Conservation (phyloP, 768 basidiomycete genomes). For the Leccinum obscurum region DNA sequence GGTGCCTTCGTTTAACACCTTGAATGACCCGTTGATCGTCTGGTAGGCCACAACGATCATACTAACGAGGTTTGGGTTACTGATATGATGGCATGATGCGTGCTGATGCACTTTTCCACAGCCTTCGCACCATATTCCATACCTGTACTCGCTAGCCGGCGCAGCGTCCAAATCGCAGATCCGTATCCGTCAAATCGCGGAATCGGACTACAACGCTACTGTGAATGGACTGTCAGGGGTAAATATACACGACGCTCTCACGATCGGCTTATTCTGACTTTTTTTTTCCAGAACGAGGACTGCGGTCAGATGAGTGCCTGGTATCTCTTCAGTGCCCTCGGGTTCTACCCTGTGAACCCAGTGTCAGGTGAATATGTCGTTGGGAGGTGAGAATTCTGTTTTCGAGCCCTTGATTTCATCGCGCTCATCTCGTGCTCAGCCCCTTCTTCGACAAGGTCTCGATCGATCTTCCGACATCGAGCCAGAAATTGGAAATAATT, state of each 20-base stretch:
- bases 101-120: constrained; percentile 28
- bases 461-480: constrained; percentile 49
- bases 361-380: constrained; percentile 74
- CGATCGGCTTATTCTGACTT: not conserved
- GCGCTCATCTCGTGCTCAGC: constrained; percentile 17
- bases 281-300: constrained; percentile 67
- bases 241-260: not conserved
- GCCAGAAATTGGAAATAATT: constrained; percentile 45
- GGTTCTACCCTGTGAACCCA: constrained; percentile 85
- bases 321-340: constrained; percentile 81
- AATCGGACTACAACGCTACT: constrained; percentile 63
- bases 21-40: constrained; percentile 8
- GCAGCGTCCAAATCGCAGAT: constrained; percentile 71
- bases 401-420: not conserved
- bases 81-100: not conserved
- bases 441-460: constrained; percentile 56
- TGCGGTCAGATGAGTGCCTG: constrained; percentile 92
- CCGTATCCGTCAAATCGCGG: constrained; percentile 67
- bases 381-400: constrained; percentile 52
- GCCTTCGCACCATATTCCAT: constrained; percentile 88
- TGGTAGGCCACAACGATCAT: constrained; percentile 73
- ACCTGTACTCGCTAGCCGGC: constrained; percentile 72
- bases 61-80: constrained; percentile 58
- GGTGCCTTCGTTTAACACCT: not conserved
- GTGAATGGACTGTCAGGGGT: constrained; percentile 74